These are phyloP conservation scores for Sphagnum tenellum DNA, from an alignment of 225 moss, liverwort and hornwort genomes.

Conservation along the genomic window DNA sequence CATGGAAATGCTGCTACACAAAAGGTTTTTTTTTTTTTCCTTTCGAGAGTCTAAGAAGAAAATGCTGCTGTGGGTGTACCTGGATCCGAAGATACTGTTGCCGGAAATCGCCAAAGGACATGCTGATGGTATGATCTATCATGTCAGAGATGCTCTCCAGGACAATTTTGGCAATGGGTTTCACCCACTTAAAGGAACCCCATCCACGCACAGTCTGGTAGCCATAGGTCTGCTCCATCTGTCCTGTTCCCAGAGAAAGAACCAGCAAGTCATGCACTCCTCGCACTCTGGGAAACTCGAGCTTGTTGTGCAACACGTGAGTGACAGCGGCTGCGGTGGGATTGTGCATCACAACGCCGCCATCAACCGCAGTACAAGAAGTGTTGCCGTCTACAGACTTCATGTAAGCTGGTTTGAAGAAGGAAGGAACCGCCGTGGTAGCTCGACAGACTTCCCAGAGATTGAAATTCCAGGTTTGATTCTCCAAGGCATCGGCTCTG, in stretches of 20 bases:
- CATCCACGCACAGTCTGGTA: slow-evolving; percentile 64
- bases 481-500: slow-evolving; percentile 69
- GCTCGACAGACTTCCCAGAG: slow-evolving; percentile 93
- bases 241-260: slow-evolving; percentile 77
- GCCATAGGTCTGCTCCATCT: slow-evolving; percentile 65
- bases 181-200: slow-evolving; percentile 86
- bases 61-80: slow-evolving; percentile 15
- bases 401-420: slow-evolving; percentile 65
- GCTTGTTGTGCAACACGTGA: slow-evolving; percentile 90
- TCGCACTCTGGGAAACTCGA: slow-evolving; percentile 59
- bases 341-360: slow-evolving; percentile 89
- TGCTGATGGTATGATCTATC: slow-evolving; percentile 89
- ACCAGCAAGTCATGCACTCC: slow-evolving; percentile 73
- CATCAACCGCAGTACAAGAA: slow-evolving; percentile 82
- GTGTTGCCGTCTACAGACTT: slow-evolving; percentile 64
- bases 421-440: slow-evolving; percentile 75
- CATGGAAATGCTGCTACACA: too few relatives aligned
- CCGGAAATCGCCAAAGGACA: slow-evolving; percentile 72
- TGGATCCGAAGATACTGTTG: slow-evolving; percentile 81
- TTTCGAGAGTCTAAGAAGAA: too few relatives aligned
- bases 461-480: slow-evolving; percentile 73
- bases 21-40: too few relatives aligned
- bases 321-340: slow-evolving; percentile 89
- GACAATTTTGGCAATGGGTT: slow-evolving; percentile 78
- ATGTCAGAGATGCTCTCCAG: slow-evolving; percentile 82